Evolutionary conservation across 129 eudicot species (phyloP), one percentile per base, ranked within the genome.

Genomic region (Gnaphalium uliginosum): DNA sequence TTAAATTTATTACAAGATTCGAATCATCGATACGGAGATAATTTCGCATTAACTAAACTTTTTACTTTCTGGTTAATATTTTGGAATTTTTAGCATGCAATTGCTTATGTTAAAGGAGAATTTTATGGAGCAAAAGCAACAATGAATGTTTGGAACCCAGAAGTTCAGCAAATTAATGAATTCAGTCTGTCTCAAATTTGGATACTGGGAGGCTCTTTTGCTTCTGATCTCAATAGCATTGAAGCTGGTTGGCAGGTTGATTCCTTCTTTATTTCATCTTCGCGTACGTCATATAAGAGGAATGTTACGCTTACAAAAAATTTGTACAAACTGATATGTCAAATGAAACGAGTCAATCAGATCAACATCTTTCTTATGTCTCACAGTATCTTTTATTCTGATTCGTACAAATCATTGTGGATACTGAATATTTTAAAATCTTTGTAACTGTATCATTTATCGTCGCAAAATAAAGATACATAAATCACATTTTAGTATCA

Each of bases 211-310:
- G 97, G 97, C 60, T 89, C 97, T 79, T 92, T 92, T 79, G 88
- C 86, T 64, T 85, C 86, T 61, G 96, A 92, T 84, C 96, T 89
- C 46, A 92, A 92, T 61, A 89, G 96, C 85, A 87, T 92, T 71
- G 98, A 92, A 84, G 98, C 98, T 69, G 98, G 98, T 73, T 92
- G 98, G 98, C 96, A 92, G 94, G 98, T 87, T 69, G 51, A 41
- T 51, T 21, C 9, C 50, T 43, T 21, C 1, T 50, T 5, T 29
- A 53, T 41, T 41, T 33, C 43, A 5, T 25, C 17, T 21, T 66
- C 22, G 26, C 19, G 9, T 53, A 33, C 19, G 9, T 53, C 53
- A 14, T 35, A 26, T 9, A 33, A 63, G 8, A 33, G 39, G 8
- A 33, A 33, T 6, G 9, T 33, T 33, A 33, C 39, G 6, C 39